Evolutionary conservation across 108 stramenopile genomes (phyloP).

Genomic region (Pelagomonas calceolata): DNA sequence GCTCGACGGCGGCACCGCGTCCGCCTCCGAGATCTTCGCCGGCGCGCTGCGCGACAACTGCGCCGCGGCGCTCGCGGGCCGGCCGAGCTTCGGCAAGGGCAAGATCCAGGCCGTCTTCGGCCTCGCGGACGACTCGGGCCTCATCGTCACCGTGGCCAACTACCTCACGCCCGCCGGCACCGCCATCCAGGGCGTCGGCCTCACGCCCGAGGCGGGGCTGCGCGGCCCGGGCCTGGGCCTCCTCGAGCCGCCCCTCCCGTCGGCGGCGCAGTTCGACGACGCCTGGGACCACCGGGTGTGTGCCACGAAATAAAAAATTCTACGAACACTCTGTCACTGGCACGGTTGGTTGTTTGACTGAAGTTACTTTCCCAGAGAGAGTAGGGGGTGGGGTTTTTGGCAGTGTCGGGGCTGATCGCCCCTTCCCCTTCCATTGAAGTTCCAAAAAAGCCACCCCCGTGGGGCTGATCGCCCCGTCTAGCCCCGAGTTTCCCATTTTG

Average conservation of each 20-base stretch:
- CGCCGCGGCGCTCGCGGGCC: slow-evolving; percentile 77
- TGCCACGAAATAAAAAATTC: too few relatives aligned
- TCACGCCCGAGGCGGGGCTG: slow-evolving; percentile 52
- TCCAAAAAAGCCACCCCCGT: too few relatives aligned
- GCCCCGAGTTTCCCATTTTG: too few relatives aligned
- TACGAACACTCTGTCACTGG: too few relatives aligned
- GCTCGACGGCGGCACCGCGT: slow-evolving; percentile 50
- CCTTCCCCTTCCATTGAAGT: too few relatives aligned
- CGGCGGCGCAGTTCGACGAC: neutral
- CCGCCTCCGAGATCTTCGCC: slow-evolving; percentile 78
- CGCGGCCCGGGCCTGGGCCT: neutral
- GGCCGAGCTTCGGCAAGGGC: slow-evolving; percentile 81
- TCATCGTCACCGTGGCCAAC: slow-evolving; percentile 81
- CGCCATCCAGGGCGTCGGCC: slow-evolving; percentile 73
- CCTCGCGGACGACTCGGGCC: slow-evolving; percentile 69
- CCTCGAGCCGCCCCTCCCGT: neutral
- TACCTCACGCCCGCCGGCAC: slow-evolving; percentile 77
- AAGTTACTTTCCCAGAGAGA: too few relatives aligned
- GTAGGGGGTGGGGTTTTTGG: too few relatives aligned
- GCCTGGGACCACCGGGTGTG: too few relatives aligned
- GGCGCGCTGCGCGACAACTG: slow-evolving; percentile 85
- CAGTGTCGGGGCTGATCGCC: too few relatives aligned
- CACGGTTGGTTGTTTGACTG: too few relatives aligned
- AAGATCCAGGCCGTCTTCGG: slow-evolving; percentile 90
- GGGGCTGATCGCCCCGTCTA: too few relatives aligned